Conservation (phyloP, 495 filamentous ascomycete genomes). For the Trypethelium eluteriae region DNA sequence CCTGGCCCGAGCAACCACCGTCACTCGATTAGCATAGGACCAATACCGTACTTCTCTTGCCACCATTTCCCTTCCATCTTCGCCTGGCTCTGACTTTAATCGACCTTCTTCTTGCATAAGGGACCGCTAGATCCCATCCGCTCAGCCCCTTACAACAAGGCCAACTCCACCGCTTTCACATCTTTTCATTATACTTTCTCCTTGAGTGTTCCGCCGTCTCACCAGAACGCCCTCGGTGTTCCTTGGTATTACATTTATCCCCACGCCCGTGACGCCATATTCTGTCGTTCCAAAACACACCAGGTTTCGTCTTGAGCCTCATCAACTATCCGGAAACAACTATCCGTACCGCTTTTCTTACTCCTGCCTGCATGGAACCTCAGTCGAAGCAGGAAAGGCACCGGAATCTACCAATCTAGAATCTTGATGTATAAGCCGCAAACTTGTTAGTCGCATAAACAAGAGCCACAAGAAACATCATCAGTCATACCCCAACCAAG, state of each 20-base stretch:
- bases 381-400: neutral
- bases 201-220: conserved; percentile 3
- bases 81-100: neutral
- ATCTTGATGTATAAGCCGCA: conserved; percentile 2
- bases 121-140: neutral
- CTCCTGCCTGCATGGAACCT: neutral
- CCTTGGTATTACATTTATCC: neutral
- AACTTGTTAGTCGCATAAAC: neutral
- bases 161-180: neutral
- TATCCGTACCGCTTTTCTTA: neutral
- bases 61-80: neutral
- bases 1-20: neutral
- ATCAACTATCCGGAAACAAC: conserved; percentile 3
- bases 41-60: neutral
- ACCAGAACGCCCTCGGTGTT: neutral
- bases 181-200: conserved; percentile 1
- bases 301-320: conserved; percentile 8
- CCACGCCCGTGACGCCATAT: neutral
- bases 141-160: neutral
- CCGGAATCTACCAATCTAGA: neutral
- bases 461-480: conserved; percentile 10
- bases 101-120: neutral
- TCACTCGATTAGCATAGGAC: neutral
- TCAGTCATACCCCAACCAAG: neutral
- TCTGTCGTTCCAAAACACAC: conserved; percentile 2